A percentile compares a stretch with the other conserved stretches of the same genome.
These are phyloP conservation scores for Saccharomycopsis selenospora DNA, from an alignment of 805 yeast species.

Conservation along the genomic window DNA sequence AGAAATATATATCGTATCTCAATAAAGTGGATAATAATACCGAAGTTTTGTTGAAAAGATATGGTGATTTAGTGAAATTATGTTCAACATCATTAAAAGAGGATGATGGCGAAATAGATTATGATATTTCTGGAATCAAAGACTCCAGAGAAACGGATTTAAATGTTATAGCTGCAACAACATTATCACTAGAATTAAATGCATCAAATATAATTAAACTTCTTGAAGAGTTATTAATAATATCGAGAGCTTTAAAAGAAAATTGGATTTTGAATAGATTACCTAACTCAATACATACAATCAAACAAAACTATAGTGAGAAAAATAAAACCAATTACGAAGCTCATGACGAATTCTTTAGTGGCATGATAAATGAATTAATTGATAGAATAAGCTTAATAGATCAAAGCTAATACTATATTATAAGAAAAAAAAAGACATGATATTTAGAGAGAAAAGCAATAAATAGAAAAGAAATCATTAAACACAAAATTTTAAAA, in stretches of 20 bases:
- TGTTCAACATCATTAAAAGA: slow-evolving; percentile 9
- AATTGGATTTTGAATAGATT: slow-evolving; percentile 18
- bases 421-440: background rate
- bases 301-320: slow-evolving; percentile 17
- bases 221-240: slow-evolving; percentile 17
- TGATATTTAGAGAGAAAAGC: background rate
- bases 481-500: background rate
- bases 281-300: slow-evolving; percentile 15
- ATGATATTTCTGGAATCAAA: background rate
- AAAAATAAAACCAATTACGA: slow-evolving; percentile 15
- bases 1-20: slow-evolving; percentile 15
- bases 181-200: slow-evolving; percentile 16
- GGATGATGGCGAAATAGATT: slow-evolving; percentile 4
- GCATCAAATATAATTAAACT: slow-evolving; percentile 14
- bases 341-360: slow-evolving; percentile 12
- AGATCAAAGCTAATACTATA: slow-evolving; percentile 12
- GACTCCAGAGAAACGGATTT: slow-evolving; percentile 8
- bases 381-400: slow-evolving; percentile 8
- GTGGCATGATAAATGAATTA: slow-evolving; percentile 14
- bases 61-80: slow-evolving; percentile 9
- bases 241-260: slow-evolving; percentile 18
- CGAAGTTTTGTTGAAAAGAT: slow-evolving; percentile 17
- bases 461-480: background rate
- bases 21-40: slow-evolving; percentile 19
- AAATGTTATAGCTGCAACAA: slow-evolving; percentile 17